Base-by-base conservation (phyloP, 306 rosid genomes). In the Pachyrhizus erosus region DNA sequence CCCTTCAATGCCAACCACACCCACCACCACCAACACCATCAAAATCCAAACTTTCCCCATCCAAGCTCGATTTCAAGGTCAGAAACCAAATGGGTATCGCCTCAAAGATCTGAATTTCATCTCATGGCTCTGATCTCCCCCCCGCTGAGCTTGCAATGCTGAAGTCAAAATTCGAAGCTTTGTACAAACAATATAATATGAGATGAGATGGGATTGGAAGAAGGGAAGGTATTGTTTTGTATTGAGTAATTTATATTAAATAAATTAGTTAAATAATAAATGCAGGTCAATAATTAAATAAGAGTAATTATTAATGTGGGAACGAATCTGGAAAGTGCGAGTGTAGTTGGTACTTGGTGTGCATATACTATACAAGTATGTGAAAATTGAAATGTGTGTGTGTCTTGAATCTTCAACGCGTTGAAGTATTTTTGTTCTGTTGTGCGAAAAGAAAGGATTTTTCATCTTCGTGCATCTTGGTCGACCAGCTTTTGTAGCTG, bases 151-250 rank as follows among this genome's bases (percentile, higher is more conserved):
- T 71, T 46, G 24, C 0, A 78, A 58, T 33, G n/a, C 29, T 54
- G 40, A 87, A 89, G 96, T 94, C 98, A 92, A 92, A 83, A 71
- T 79, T 82, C 51, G 11, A 86, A 42, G 60, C 13, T 62, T 60
- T 37, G 11, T 2, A 68, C 43, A 18, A 48, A 34, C 37, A 60
- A 21, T 18, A 12, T 9, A 23, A 10, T 18, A 24, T 33, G 23
- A 33, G 40, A 55, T 67, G 15, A 14, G n/a, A 73, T 80, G 9
- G 10, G 39, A 54, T 2, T 10, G 12, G 40, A 23, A 40, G 39
- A 66, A 61, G 55, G 15, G 68, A 37, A n/a, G 51, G 43, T 5
- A n/a, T 9, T 39, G 70, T 33, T 26, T 27, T 26, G 11, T 29
- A 5, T 62, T 61, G 39, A 12, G 20, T 21, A n/a, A 65, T 2